Evolutionary conservation across 2,329 filamentous ascomycete species (phyloP).

Genomic region (Phialophora chinensis): DNA sequence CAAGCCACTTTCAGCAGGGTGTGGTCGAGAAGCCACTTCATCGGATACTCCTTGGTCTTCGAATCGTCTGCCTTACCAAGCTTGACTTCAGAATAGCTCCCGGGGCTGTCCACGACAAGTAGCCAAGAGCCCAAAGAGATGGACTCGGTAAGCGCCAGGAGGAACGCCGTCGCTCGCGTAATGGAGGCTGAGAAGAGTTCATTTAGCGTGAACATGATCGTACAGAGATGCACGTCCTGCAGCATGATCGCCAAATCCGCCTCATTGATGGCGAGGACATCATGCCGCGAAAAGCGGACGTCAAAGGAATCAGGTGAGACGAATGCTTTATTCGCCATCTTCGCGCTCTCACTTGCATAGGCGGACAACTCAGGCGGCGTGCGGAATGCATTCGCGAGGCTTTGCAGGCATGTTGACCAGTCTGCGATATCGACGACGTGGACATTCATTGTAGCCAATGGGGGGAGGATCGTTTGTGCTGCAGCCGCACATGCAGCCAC

Average conservation of each 20-base stretch:
- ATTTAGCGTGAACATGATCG: conserved; percentile 92
- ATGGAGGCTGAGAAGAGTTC: conserved; percentile 85
- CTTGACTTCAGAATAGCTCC: conserved; percentile 84
- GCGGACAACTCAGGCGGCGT: conserved; percentile 33
- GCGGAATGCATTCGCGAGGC: conserved; percentile 63
- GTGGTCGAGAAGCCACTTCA: conserved; percentile 90
- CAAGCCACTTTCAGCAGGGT: conserved; percentile 65
- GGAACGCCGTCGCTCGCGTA: conserved; percentile 74
- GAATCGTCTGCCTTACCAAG: conserved; percentile 60
- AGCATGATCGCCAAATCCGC: conserved; percentile 44
- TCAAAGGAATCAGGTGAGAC: conserved; percentile 36
- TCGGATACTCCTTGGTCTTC: conserved; percentile 74
- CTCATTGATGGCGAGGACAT: conserved; percentile 51
- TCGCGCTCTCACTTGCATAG: conserved; percentile 36
- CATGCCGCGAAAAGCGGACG: conserved; percentile 56
- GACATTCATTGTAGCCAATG: conserved; percentile 48
- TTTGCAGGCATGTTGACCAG: conserved; percentile 69
- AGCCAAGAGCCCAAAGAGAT: conserved; percentile 68
- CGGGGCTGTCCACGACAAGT: conserved; percentile 89
- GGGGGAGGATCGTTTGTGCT: conserved; percentile 16
- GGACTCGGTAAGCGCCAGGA: conserved; percentile 69
- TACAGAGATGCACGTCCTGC: conserved; percentile 64
- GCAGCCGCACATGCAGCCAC: conserved; percentile 65
- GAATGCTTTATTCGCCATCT: conserved; percentile 33
- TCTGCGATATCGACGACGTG: conserved; percentile 81